phyloP scores from a whole-genome alignment of 306 rosid genomes.

The Prinsepia uniflora region DNA sequence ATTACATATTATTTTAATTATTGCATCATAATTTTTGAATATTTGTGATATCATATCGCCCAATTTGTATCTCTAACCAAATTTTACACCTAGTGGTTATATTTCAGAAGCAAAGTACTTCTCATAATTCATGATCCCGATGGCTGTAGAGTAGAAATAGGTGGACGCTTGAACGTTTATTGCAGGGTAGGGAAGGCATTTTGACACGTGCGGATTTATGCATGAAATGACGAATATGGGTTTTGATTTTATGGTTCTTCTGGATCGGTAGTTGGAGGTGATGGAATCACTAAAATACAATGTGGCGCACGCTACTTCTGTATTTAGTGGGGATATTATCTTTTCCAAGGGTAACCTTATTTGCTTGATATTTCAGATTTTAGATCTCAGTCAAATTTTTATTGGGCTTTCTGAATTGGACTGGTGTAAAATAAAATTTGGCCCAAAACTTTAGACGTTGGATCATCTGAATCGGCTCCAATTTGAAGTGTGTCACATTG shows the following conservation, averaged over 20 bases:
- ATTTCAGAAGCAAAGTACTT: too few species aligned
- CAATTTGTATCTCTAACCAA: too few species aligned
- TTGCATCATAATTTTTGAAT: too few species aligned
- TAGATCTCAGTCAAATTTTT: background rate
- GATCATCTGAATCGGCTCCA: too few species aligned
- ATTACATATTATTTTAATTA: too few species aligned
- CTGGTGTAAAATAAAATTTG: background rate
- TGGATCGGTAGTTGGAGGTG: background rate
- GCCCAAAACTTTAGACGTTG: background rate
- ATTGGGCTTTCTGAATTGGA: background rate
- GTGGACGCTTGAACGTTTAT: conserved; percentile 29
- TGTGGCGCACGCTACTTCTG: background rate
- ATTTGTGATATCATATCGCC: too few species aligned
- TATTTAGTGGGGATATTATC: conserved; percentile 21
- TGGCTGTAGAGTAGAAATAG: background rate
- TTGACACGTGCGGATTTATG: background rate
- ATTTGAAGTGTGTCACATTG: background rate
- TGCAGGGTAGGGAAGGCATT: background rate
- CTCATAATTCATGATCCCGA: too few species aligned
- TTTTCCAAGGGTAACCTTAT: conserved; percentile 5
- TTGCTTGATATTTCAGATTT: background rate
- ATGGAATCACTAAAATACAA: background rate
- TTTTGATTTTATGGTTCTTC: conserved; percentile 3
- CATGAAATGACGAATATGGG: conserved; percentile 18
- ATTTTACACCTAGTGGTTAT: too few species aligned